Conservation (phyloP, 148 eudicot genomes). For the Rhododendron williamsianum region DNA sequence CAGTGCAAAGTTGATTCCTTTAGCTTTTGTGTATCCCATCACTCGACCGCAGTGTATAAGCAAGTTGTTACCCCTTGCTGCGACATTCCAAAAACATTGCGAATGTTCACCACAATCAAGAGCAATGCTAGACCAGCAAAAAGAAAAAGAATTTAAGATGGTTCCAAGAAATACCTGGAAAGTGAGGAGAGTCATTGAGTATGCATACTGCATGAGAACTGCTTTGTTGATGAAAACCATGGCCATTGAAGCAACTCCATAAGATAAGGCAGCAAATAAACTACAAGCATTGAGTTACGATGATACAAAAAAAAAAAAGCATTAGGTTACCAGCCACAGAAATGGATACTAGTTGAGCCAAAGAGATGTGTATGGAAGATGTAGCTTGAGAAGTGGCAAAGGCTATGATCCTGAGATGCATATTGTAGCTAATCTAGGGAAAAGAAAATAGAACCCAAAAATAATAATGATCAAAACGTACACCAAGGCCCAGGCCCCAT, state of each 20-base stretch:
- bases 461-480: neutral
- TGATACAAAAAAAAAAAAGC: neutral
- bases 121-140: neutral
- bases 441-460: neutral
- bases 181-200: constrained; percentile 89
- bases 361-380: neutral
- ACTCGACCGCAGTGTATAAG: constrained; percentile 79
- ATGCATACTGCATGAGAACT: constrained; percentile 74
- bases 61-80: constrained; percentile 84
- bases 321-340: neutral
- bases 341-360: neutral
- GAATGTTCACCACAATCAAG: neutral
- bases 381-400: neutral
- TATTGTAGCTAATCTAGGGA: neutral
- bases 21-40: constrained; percentile 72
- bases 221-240: constrained; percentile 98
- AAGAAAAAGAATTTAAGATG: neutral
- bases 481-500: neutral
- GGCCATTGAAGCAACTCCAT: constrained; percentile 94
- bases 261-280: constrained; percentile 78
- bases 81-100: neutral
- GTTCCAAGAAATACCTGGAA: constrained; percentile 52
- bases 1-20: constrained; percentile 61
- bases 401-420: neutral
- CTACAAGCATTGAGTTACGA: constrained; percentile 23